Base-by-base conservation (phyloP, 176 grass and related monocot species). In the Hordeum marinum region DNA sequence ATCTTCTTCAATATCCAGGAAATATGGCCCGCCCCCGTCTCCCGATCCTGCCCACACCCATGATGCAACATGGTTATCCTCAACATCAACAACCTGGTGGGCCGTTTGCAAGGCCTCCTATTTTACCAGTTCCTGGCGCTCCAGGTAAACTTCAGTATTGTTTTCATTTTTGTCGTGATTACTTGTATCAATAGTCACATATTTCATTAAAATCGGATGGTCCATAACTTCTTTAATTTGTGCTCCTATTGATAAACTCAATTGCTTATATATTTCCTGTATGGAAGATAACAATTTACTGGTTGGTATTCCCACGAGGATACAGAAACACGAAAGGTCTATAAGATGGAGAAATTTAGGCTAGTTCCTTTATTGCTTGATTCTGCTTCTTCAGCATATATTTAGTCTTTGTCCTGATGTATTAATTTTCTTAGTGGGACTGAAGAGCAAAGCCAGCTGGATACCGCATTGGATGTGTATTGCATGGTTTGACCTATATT, bases 1-100 rank as follows among this genome's bases (percentile, higher is more conserved):
- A 95, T 86, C 77, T 95, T 58, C 84, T 95, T 32, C 71, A 86
- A 40, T 74, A 88, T 68, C 85, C 83, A 65, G 90, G 88, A 88
- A 76, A 24, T 72, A 23, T 85, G 15, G 48, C 60, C 13, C 89
- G 93, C 8, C 93, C 90, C 63, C 93, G 85, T 75, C 90, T 90
- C 88, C 90, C 90, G 17, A 82, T 92, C 79, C 78, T 95, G 40
- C 75, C 88, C 11, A 89, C 90, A 75, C 90, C 90, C 80, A 61
- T 84, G 18, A 86, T 95, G 85, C 88, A 65, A 68, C 68, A 82
- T 72, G 89, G 87, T 40, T 63, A 79, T 77, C 74, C 82, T 57
- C 54, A 57, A 57, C 54, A 46, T 89, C 89, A 90, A 81, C 65
- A 32, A 42, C 79, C 85, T 65, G 83, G 80, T 55, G 46, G 60